Evolutionary conservation across 2,329 filamentous ascomycete genomes (phyloP), one percentile per base, ranked within the genome.

Genomic region (Fusarium anguioides): DNA sequence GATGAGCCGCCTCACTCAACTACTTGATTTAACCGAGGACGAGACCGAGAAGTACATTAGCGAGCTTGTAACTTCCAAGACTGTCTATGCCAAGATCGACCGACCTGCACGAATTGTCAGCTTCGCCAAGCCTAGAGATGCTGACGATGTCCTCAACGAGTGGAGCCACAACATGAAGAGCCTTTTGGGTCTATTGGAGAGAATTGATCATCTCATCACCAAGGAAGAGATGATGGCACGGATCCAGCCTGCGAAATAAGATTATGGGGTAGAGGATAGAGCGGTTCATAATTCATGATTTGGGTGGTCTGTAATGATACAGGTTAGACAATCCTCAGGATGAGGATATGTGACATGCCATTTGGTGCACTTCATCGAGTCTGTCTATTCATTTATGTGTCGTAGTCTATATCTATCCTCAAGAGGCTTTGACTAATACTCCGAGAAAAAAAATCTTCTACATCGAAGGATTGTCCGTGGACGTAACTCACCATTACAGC

Each of bases 221-320:
- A 98, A 98, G 86, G 96, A 99, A 82, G 96, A 99, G 85, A 99
- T 99, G 96, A 99, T 99, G 96, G 96, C 96, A 37, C 87, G 94
- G 60, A 98, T 99, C 74, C 91, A 96, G 79, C 93, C 93, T 8
- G 81, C 80, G 20, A 68, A 47, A 78, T 77, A 60, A 76, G 78
- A 54, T 75, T 78, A 75, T 77, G 77, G 69, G 72, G 26, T 44
- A 61, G 31, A 41, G 53, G 50, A 49, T 68, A 66, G 62, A 73
- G 47, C 68, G 61, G 57, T 69, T 54, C 53, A 66, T 66, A 55
- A 70, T 71, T 72, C 60, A 72, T 74, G 69, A 74, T 58, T 58
- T 70, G 68, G 66, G 66, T 62, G 68, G 69, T 71, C 69, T 77
- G 75, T 76, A 77, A 72, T 72, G 71, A 73, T 76, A 76, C 72